phyloP scores from a whole-genome alignment of 2,329 filamentous ascomycete species.

The Talaromyces piceae region DNA sequence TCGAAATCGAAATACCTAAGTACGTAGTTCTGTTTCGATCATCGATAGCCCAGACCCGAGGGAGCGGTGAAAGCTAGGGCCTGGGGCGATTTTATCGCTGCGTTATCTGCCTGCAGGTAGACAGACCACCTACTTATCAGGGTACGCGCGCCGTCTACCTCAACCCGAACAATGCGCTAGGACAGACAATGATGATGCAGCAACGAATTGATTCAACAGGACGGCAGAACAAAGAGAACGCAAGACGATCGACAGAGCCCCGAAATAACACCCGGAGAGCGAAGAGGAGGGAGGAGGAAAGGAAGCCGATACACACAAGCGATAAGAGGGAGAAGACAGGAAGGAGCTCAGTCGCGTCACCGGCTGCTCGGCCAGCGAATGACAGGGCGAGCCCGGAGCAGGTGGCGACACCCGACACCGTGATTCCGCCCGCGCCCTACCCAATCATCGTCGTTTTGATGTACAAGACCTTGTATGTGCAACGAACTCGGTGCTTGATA shows the following conservation, averaged over 20 bases:
- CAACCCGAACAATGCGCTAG: too few relatives aligned
- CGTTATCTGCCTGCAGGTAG: background rate
- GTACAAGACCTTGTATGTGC: too few relatives aligned
- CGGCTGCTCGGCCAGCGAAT: constrained; percentile 8
- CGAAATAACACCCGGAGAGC: too few relatives aligned
- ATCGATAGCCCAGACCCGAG: background rate
- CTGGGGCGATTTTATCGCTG: background rate
- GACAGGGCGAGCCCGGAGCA: constrained; percentile 10
- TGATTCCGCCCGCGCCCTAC: constrained; percentile 1
- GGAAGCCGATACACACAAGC: too few relatives aligned
- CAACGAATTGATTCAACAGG: too few relatives aligned
- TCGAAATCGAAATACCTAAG: background rate
- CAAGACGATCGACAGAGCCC: too few relatives aligned
- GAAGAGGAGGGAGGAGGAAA: too few relatives aligned
- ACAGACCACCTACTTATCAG: too few relatives aligned
- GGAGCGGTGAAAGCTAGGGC: background rate
- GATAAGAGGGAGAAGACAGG: background rate
- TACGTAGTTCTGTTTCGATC: background rate
- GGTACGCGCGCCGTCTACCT: too few relatives aligned
- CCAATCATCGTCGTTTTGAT: background rate
- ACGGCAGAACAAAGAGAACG: too few relatives aligned
- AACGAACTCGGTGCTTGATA: too few relatives aligned
- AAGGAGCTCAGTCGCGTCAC: background rate
- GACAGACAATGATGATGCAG: too few relatives aligned
- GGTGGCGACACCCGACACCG: constrained; percentile 10